phyloP scores from a whole-genome alignment of 2,329 filamentous ascomycete genomes.

The Penicillium occitanis region DNA sequence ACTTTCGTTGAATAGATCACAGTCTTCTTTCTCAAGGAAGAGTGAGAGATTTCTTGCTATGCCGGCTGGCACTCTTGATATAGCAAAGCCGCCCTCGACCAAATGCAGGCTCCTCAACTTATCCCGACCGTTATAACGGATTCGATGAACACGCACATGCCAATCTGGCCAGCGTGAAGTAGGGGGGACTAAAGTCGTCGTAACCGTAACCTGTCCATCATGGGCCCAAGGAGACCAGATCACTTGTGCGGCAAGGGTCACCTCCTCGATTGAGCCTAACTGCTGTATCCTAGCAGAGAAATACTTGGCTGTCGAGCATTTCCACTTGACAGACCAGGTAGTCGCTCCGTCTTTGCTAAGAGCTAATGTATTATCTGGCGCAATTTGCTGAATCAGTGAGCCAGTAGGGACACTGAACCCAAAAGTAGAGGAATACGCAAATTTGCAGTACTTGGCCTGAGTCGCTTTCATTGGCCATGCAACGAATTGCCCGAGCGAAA shows the following conservation, averaged over 20 bases:
- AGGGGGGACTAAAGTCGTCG: neutral
- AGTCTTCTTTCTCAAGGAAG: neutral
- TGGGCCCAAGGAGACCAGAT: neutral
- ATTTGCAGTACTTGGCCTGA: constrained; percentile 77
- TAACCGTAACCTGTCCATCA: neutral
- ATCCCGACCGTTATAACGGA: constrained; percentile 60
- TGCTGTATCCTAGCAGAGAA: neutral
- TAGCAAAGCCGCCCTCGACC: constrained; percentile 69
- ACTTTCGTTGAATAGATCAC: neutral
- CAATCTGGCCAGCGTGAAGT: neutral
- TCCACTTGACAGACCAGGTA: constrained; percentile 54
- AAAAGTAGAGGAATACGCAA: constrained; percentile 74
- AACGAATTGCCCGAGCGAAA: constrained; percentile 76
- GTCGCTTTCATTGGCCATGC: constrained; percentile 79
- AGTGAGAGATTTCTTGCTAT: constrained; percentile 22
- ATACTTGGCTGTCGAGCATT: neutral
- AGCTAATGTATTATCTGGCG: constrained; percentile 72
- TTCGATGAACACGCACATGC: neutral
- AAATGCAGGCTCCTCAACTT: constrained; percentile 65
- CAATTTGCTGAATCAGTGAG: constrained; percentile 72
- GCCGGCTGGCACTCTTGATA: constrained; percentile 34
- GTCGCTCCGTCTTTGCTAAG: constrained; percentile 75
- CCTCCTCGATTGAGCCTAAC: neutral
- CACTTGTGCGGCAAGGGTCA: neutral
- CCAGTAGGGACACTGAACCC: constrained; percentile 76